A percentile compares a stretch with the other conserved stretches of the same genome.
These are phyloP conservation scores for Hevea brasiliensis DNA, from an alignment of 345 rosid species.

Conservation along the genomic window DNA sequence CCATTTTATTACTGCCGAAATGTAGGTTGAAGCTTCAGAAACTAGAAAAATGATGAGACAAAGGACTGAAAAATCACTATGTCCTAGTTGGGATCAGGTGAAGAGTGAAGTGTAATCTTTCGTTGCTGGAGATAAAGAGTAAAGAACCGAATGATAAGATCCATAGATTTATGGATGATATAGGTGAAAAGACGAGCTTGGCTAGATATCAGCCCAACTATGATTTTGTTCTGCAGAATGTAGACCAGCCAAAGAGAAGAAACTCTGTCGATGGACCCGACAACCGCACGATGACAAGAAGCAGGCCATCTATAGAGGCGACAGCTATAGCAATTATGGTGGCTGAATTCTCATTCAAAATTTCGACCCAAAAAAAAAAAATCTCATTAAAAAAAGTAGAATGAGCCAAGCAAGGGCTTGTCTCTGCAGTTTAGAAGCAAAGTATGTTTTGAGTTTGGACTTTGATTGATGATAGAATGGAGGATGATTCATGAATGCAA, in stretches of 20 bases:
- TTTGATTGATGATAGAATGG: no score
- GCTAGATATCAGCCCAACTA: slow-evolving; percentile 23
- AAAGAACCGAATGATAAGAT: slow-evolving; percentile 10
- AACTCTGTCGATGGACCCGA: no score
- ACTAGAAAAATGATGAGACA: slow-evolving; percentile 33
- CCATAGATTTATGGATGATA: slow-evolving; percentile 13
- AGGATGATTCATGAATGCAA: neutral
- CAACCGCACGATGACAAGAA: no score
- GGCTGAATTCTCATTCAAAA: no score
- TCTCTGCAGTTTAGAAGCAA: no score
- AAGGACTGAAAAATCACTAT: slow-evolving; percentile 33
- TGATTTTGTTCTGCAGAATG: slow-evolving; percentile 33
- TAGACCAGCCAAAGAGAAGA: slow-evolving; percentile 22
- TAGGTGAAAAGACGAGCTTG: slow-evolving; percentile 22
- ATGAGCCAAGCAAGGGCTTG: no score
- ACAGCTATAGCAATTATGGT: no score
- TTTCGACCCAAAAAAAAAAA: no score
- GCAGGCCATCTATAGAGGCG: no score
- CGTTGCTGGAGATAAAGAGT: slow-evolving; percentile 26
- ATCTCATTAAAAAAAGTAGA: no score
- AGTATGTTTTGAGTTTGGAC: no score
- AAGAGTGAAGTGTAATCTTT: slow-evolving; percentile 22
- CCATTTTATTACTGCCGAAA: slow-evolving; percentile 33
- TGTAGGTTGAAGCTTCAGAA: slow-evolving; percentile 43
- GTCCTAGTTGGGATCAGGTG: slow-evolving; percentile 43